Evolutionary conservation across 352 stramenopile genomes (phyloP), one percentile per base, ranked within the genome.

Genomic region (Globisporangium emineosum): DNA sequence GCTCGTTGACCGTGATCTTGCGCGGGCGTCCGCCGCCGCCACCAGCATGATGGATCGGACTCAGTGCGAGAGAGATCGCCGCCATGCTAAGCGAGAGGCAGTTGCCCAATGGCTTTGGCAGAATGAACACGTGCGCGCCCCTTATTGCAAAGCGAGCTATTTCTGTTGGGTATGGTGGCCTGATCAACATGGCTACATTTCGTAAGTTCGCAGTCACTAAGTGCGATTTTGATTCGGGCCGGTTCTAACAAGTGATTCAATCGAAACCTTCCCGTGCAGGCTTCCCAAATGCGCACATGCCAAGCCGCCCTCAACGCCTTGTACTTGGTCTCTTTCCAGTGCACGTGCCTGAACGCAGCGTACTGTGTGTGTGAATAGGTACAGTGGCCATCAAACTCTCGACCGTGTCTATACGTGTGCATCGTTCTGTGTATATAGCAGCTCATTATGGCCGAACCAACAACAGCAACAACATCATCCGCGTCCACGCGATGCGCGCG

Each of bases 1-100:
- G 75, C 52, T 90, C 81, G 47, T 90, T 90, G 6, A 90, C 81
- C 5, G 81, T 90, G 64, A 87, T 81, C 66, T 90, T 88, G 30
- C 80, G 72, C 81, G 27, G 7, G 19, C 25, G 54, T 8, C 43
- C 43, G 27, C 57, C 62, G 1, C 29, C 29, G 29, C 13, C 23
- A 25, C 30, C 35, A 8, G 3, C 40, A 10, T 42, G 40, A 5
- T 40, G 32, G 32, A 65, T 74, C 25, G 56, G 64, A 45, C 56
- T 73, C 35, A 61, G 57, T 3, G 51, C 30, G 23, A 72, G 19
- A 4, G 58, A 57, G 23, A 12, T 35, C 17, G 49, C 33, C 49
- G 60, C 29, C 52, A 54, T 35, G 35, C 23, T 25, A 42, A 4
- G 2, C 35, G 13, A 30, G 53, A 35, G 23, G 1, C 25, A 40